These are phyloP conservation scores for Epichloe brachyelytri DNA, from an alignment of 2,329 filamentous ascomycete species.

Conservation along the genomic window DNA sequence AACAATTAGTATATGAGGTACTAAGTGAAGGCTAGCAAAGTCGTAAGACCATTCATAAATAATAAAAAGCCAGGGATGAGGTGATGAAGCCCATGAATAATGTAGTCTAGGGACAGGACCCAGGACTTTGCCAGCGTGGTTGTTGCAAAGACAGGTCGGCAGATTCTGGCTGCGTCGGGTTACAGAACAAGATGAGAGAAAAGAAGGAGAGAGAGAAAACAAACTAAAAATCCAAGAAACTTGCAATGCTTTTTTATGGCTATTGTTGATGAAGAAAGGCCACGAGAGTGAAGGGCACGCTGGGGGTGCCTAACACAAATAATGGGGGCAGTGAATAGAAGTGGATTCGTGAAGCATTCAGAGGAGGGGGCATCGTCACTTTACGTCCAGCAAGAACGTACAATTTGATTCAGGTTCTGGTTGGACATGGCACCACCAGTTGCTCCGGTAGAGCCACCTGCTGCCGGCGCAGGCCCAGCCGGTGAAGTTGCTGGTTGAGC, in stretches of 20 bases:
- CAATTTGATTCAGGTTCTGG: slow-evolving; percentile 91
- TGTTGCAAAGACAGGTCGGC: not conserved
- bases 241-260: not conserved
- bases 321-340: not conserved
- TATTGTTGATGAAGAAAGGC: not conserved
- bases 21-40: not conserved
- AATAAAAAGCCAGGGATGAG: not conserved
- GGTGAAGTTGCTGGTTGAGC: slow-evolving; percentile 22
- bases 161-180: not conserved
- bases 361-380: slow-evolving; percentile 9
- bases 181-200: not conserved
- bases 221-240: too few relatives aligned
- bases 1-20: slow-evolving; percentile 6
- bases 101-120: not conserved
- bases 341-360: not conserved
- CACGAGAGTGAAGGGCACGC: not conserved
- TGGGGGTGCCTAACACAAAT: not conserved
- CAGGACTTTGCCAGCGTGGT: too few relatives aligned
- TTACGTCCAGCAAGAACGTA: slow-evolving; percentile 35
- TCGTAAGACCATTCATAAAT: not conserved
- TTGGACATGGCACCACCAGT: slow-evolving; percentile 47
- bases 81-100: not conserved
- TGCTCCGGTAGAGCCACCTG: slow-evolving; percentile 19
- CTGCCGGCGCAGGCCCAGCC: slow-evolving; percentile 16
- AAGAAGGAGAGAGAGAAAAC: not conserved